Conservation (phyloP, 345 rosid species). For the Citrus cavaleriei region DNA sequence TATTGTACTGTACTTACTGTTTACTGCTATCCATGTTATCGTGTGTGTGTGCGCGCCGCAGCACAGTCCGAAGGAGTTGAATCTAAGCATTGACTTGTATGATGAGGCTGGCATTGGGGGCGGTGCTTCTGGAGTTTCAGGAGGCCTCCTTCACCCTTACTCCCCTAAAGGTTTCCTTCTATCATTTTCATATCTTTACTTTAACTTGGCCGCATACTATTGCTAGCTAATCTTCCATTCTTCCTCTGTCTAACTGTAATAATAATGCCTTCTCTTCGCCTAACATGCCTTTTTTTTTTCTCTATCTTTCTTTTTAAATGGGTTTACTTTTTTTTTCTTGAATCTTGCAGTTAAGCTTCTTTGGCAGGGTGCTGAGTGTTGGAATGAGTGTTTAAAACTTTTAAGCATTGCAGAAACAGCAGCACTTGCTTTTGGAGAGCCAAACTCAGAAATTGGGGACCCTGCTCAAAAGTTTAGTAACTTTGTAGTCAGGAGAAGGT, state of each 20-base stretch:
- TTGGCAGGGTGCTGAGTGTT: slow-evolving; percentile 87
- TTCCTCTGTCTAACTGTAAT: too few species aligned
- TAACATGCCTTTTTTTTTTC: too few species aligned
- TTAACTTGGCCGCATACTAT: too few species aligned
- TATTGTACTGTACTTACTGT: too few species aligned
- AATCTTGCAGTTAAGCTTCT: slow-evolving; percentile 61
- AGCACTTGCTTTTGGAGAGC: slow-evolving; percentile 33
- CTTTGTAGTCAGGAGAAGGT: slow-evolving; percentile 79
- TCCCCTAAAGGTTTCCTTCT: slow-evolving; percentile 70
- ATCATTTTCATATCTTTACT: neutral
- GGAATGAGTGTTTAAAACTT: slow-evolving; percentile 73
- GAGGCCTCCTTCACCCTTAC: slow-evolving; percentile 94
- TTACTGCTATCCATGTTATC: too few species aligned
- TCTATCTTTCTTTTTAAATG: neutral
- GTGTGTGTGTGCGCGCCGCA: slow-evolving; percentile 13
- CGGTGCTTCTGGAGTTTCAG: slow-evolving; percentile 93
- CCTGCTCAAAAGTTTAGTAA: slow-evolving; percentile 20
- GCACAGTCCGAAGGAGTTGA: slow-evolving; percentile 51
- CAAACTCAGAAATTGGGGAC: slow-evolving; percentile 23
- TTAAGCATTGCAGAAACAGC: slow-evolving; percentile 62
- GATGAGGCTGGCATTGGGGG: slow-evolving; percentile 93
- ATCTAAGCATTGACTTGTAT: slow-evolving; percentile 57
- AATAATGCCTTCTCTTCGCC: neutral
- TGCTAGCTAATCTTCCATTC: too few species aligned
- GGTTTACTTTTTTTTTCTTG: neutral